phyloP scores from a whole-genome alignment of 2,329 filamentous ascomycete species.

The Parastagonospora avenae region DNA sequence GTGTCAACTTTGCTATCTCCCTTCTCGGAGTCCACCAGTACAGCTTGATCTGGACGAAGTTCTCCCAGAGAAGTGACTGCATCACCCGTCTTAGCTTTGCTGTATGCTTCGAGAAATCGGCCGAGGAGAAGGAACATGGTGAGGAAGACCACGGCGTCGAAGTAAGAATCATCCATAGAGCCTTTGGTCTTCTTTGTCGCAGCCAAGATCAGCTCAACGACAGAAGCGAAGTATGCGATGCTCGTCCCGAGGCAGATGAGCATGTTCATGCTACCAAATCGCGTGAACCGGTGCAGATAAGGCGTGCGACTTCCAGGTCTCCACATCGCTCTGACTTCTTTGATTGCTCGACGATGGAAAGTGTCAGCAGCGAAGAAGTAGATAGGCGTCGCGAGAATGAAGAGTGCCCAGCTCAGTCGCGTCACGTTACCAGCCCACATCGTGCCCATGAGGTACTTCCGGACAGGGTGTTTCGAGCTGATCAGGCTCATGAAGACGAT shows the following conservation, averaged over 20 bases:
- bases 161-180: slow-evolving; percentile 63
- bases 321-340: slow-evolving; percentile 81
- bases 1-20: slow-evolving; percentile 57
- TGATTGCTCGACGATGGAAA: slow-evolving; percentile 79
- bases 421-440: slow-evolving; percentile 73
- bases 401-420: slow-evolving; percentile 77
- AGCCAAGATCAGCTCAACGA: slow-evolving; percentile 73
- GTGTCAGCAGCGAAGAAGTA: slow-evolving; percentile 87
- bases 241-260: slow-evolving; percentile 87
- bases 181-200: slow-evolving; percentile 47
- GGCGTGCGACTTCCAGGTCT: slow-evolving; percentile 74
- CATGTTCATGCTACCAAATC: slow-evolving; percentile 97
- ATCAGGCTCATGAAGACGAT: slow-evolving; percentile 91
- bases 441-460: slow-evolving; percentile 70
- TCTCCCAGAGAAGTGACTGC: slow-evolving; percentile 80
- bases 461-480: slow-evolving; percentile 60
- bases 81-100: slow-evolving; percentile 87
- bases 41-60: slow-evolving; percentile 76
- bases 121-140: slow-evolving; percentile 82
- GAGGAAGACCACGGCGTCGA: slow-evolving; percentile 90
- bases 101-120: slow-evolving; percentile 83
- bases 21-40: slow-evolving; percentile 62
- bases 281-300: slow-evolving; percentile 76
- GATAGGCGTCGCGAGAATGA: slow-evolving; percentile 81
- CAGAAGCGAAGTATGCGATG: slow-evolving; percentile 83